Base-by-base conservation (phyloP, 352 stramenopile species). In the Pythium pyrilobum region DNA sequence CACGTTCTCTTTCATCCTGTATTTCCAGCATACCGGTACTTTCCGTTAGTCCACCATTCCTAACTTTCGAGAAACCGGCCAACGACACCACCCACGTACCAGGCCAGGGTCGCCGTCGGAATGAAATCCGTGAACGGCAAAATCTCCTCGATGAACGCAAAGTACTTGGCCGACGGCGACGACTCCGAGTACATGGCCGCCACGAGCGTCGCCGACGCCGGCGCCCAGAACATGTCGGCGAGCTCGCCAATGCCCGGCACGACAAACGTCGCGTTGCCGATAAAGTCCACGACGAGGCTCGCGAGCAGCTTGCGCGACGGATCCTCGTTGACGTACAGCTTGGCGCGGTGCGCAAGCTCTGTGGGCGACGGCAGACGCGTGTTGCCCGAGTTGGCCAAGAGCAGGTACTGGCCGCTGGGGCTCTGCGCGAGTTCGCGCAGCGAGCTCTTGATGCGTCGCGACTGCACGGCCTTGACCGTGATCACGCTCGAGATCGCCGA, bases 51-150 rank as follows among this genome's bases (percentile, higher is more conserved):
- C 31, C 12, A 21, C 7, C 7, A 25, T 24, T n/a, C 29, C 41
- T 10, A 50, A 21, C 8, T 48, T 36, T 36, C n/a, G 28, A 39
- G 20, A 38, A 50, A 24, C 43, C 43, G 34, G 43, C 43, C 8
- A 24, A 24, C 24, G 37, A 20, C 18, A 23, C 41, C 18, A 23
- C 18, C 15, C 31, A 39, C 54, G 18, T 52, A 89, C 91, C 93
- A 98, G 11, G 89, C 91, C 31, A 98, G 53, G 2, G 88, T 97
- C 10, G 93, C 95, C n/a, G 86, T 96, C 11, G 95, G 95, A 37
- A 98, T 87, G 32, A 97, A 78, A 66, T 98, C 95, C 12, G 95
- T 98, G 71, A 98, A 98, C 2, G 95, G 95, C 42, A 98, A 59
- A 15, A 93, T 12, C 52, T 96, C 82, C 38, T 94, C 82, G 3